Base-by-base conservation (phyloP, 225 moss, liverwort and hornwort species). In the Polytrichum formosum region DNA sequence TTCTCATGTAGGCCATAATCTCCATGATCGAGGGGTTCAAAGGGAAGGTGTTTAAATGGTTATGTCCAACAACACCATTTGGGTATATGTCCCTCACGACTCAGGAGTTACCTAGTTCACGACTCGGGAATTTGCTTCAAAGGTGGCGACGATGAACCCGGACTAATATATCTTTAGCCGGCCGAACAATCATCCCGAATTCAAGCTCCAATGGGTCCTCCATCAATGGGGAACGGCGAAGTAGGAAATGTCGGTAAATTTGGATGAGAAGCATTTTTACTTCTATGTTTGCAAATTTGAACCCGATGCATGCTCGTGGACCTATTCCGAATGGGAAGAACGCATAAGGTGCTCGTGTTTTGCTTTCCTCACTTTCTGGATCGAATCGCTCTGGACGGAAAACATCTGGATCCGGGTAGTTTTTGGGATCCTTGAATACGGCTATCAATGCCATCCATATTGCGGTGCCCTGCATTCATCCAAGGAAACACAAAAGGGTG, bases 371-470 rank as follows among this genome's bases (percentile, higher is more conserved):
- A n/a, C 66, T 27, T 6, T 75, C 71, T 30, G 56, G 37, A 19
- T 75, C 79, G 23, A 70, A 80, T 7, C 79, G 70, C 60, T 80
- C 79, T 3, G 79, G 79, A 20, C 75, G 56, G 67, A 80, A 80
- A 16, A 56, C 58, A 17, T 70, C 65, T 6, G 79, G 79, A 4
- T 71, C 35, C 6, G 75, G 75, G 28, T 71, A 80, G 74, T 80
- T 37, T 19, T 75, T 71, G 25, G 75, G 75, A 54, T 75, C 65
- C 9, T 64, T 26, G 17, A 70, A 65, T 6, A 74, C 7, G 1
- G 79, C 79, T 26, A 70, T 70, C 1, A 75, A 26, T 20, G 75
- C 79, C 75, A 80, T 65, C 79, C 79, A 80, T 64, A 80, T 67
- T 65, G 70, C 31, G 4, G 79, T 75, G 7, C 74, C 79, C 79